A percentile compares a stretch with the other conserved stretches of the same genome.
Evolutionary conservation across 768 basidiomycete genomes (phyloP).

Genomic region (Trametes punicea): DNA sequence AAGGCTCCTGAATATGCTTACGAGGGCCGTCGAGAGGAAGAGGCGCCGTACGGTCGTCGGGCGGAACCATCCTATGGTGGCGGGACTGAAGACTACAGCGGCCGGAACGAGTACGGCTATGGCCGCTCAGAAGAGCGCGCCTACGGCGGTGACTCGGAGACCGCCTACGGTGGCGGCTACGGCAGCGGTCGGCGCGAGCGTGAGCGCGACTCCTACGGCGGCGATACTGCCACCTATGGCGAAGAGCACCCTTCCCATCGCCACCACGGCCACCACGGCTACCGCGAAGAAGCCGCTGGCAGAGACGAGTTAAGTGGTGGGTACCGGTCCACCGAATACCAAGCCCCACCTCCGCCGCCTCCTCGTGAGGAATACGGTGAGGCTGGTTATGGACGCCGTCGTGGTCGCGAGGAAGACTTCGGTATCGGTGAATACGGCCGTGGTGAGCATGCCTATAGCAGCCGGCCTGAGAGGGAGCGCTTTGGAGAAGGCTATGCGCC

Average conservation of each 20-base stretch:
- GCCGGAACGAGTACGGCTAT: slow-evolving; percentile 8
- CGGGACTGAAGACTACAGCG: not conserved
- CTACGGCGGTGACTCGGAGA: slow-evolving; percentile 31
- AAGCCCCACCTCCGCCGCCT: not conserved
- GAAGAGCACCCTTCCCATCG: slow-evolving; percentile 9
- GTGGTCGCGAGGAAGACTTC: slow-evolving; percentile 1
- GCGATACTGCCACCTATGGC: slow-evolving; percentile 6
- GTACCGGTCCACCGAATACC: slow-evolving; percentile 9
- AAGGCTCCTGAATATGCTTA: not conserved
- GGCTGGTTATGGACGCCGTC: not conserved
- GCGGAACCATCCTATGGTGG: slow-evolving; percentile 6
- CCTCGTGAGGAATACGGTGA: slow-evolving; percentile 12
- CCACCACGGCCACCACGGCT: not conserved
- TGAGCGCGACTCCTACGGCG: slow-evolving; percentile 3
- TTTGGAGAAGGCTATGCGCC: not conserved
- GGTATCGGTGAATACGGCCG: not conserved
- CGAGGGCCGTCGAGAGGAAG: slow-evolving; percentile 1
- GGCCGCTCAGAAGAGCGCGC: slow-evolving; percentile 1
- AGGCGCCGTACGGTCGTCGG: slow-evolving; percentile 4
- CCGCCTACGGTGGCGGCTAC: slow-evolving; percentile 37
- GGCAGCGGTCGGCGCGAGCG: slow-evolving; percentile 16
- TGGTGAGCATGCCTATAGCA: not conserved
- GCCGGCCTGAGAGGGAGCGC: slow-evolving; percentile 3
- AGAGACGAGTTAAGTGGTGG: slow-evolving; percentile 21
- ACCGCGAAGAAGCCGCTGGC: slow-evolving; percentile 14